phyloP scores from a whole-genome alignment of 352 stramenopile species.

The Pythium brassicae region DNA sequence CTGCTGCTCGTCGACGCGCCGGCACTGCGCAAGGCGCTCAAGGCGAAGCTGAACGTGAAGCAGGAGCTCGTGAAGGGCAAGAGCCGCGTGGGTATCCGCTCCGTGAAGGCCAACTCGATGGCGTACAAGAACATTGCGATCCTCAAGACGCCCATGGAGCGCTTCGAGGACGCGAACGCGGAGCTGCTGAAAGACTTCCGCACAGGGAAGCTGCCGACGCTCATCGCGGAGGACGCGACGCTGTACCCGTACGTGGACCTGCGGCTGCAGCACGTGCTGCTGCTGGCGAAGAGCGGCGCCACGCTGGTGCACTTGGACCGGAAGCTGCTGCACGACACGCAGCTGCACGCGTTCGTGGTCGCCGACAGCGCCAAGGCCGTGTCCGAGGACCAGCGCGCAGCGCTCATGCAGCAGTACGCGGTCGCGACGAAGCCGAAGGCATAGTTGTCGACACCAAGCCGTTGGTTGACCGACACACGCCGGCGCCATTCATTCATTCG shows the following conservation, averaged over 20 bases:
- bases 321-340: conserved; percentile 28
- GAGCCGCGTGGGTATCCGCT: conserved; percentile 54
- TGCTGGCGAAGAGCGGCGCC: conserved; percentile 40
- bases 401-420: conserved; percentile 27
- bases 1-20: conserved; percentile 49
- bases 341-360: conserved; percentile 53
- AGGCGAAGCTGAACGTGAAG: conserved; percentile 54
- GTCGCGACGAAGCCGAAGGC: conserved; percentile 9
- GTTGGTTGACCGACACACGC: too few relatives aligned
- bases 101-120: conserved; percentile 48
- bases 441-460: not conserved
- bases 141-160: conserved; percentile 71
- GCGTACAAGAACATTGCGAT: conserved; percentile 52
- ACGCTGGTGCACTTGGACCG: conserved; percentile 48
- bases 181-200: conserved; percentile 50
- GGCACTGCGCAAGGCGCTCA: conserved; percentile 56
- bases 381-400: conserved; percentile 26
- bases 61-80: conserved; percentile 47
- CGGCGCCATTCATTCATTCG: too few relatives aligned
- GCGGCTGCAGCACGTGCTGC: conserved; percentile 52
- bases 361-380: conserved; percentile 30
- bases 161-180: conserved; percentile 65
- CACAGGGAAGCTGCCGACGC: conserved; percentile 50
- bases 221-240: conserved; percentile 60
- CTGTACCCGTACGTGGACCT: conserved; percentile 62